Evolutionary conservation across 208 protist species (phyloP), one percentile per base, ranked within the genome.

Genomic region (Leishmania braziliensis): DNA sequence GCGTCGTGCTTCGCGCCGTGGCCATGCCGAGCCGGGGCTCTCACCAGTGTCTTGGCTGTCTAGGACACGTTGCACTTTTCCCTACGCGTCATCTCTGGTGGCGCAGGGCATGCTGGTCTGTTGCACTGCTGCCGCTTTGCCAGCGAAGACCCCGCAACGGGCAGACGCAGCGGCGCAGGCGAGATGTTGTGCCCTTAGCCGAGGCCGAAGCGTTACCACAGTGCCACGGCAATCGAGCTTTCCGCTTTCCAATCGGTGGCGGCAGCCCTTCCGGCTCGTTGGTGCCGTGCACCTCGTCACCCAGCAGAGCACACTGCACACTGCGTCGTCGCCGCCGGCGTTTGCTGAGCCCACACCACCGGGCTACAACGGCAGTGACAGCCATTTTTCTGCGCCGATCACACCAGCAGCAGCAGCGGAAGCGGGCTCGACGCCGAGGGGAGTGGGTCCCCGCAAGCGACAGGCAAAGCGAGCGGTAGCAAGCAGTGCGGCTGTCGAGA

Each of bases 401-500:
- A 10, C 69, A 9, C 53, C 69, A 2, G 26, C 23, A 9, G 48
- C 69, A 73, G 39, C 69, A 5, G 48, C 69, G 8, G 26, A 43
- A 36, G 16, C 39, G 69, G 69, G 6, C 26, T 33, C 69, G 18
- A 53, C 69, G 4, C 46, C 23, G 36, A 29, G 26, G 69, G 26
- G 23, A 5, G 20, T 53, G 26, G 39, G 1, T 1, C 48, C 0
- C 46, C 39, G 69, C 69, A 29, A 51, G 23, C 69, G 69, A 73
- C 33, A 33, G 23, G 69, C 69, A 36, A 73, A 73, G 69, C 69
- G 68, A 16, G 68, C 43, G 43, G 43, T 43, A 53, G 68, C 68
- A 9, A 33, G 68, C 68, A 8, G 39, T 16, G 68, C 50, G 43
- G 51, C 39, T 23, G 23, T 20, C 23, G 18, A 20, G 0, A 16